Percentiles rank a stretch among this genome's conserved stretches.
These are phyloP conservation scores for Fusarium dlaminii DNA, from an alignment of 2,329 filamentous ascomycete species.

Conservation along the genomic window DNA sequence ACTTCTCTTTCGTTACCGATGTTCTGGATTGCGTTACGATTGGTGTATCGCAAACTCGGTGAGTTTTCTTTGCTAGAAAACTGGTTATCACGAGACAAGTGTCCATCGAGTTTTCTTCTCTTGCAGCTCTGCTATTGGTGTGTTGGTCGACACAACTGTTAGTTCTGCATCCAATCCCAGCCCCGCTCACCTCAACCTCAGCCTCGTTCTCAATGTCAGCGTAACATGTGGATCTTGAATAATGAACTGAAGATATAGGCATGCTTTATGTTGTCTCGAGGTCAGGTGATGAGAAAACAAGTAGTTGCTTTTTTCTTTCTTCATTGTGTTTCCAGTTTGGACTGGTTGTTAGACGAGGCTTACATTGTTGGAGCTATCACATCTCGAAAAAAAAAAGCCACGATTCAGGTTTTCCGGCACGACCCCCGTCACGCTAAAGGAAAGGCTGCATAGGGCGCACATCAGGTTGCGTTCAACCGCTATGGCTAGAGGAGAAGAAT, in stretches of 20 bases:
- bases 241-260: neutral
- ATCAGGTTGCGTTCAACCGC: neutral
- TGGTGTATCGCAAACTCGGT: neutral
- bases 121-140: slow-evolving; percentile 6
- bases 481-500: neutral
- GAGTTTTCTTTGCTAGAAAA: neutral
- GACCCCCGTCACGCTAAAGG: slow-evolving; percentile 25
- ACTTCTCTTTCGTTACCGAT: slow-evolving; percentile 21
- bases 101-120: slow-evolving; percentile 10
- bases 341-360: neutral
- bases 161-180: neutral
- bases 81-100: slow-evolving; percentile 18
- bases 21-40: slow-evolving; percentile 5
- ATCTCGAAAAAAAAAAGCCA: slow-evolving; percentile 31
- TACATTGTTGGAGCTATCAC: slow-evolving; percentile 23
- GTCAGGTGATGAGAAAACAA: slow-evolving; percentile 13
- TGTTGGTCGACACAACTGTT: slow-evolving; percentile 18
- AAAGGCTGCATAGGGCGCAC: slow-evolving; percentile 12
- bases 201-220: neutral
- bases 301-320: neutral
- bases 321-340: neutral
- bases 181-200: neutral
- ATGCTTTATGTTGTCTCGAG: neutral
- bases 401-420: neutral
- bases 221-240: neutral